phyloP scores from a whole-genome alignment of 2,329 filamentous ascomycete genomes.

The Ambrosiella xylebori region DNA sequence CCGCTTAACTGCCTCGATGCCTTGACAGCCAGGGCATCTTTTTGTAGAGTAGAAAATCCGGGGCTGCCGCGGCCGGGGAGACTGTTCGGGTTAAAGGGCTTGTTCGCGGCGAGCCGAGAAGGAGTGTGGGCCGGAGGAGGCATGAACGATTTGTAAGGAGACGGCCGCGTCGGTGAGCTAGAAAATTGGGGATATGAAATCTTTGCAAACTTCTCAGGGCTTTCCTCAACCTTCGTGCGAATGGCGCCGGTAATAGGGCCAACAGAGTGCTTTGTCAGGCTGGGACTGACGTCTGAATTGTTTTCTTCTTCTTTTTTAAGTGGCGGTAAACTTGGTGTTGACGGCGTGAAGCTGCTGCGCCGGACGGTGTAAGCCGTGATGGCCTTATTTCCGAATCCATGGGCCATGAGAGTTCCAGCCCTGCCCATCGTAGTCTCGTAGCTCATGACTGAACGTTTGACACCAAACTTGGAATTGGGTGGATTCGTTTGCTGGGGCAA shows the following conservation, averaged over 20 bases:
- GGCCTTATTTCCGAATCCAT: neutral
- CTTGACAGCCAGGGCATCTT: neutral
- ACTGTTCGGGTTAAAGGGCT: neutral
- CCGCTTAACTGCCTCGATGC: neutral
- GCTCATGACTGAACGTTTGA: conserved; percentile 17
- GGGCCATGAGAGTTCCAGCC: neutral
- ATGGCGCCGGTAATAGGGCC: conserved; percentile 11
- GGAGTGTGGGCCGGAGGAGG: neutral
- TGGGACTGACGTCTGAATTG: conserved; percentile 17
- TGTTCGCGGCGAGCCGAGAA: neutral
- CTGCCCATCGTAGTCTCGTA: conserved; percentile 3
- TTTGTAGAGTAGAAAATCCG: neutral
- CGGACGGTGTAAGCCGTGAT: neutral
- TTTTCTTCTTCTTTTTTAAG: neutral
- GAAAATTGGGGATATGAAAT: conserved; percentile 39
- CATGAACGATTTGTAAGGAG: no score
- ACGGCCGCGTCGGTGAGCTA: conserved; percentile 32
- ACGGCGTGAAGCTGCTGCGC: neutral
- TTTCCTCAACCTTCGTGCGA: neutral
- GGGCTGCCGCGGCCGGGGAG: neutral
- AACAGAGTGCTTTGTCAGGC: conserved; percentile 26
- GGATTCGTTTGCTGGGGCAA: conserved; percentile 20
- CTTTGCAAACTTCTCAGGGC: conserved; percentile 14
- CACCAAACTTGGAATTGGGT: conserved; percentile 14
- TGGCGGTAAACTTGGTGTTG: neutral